phyloP scores from a whole-genome alignment of 176 grass and related monocot species.

The Puccinellia tenuiflora region DNA sequence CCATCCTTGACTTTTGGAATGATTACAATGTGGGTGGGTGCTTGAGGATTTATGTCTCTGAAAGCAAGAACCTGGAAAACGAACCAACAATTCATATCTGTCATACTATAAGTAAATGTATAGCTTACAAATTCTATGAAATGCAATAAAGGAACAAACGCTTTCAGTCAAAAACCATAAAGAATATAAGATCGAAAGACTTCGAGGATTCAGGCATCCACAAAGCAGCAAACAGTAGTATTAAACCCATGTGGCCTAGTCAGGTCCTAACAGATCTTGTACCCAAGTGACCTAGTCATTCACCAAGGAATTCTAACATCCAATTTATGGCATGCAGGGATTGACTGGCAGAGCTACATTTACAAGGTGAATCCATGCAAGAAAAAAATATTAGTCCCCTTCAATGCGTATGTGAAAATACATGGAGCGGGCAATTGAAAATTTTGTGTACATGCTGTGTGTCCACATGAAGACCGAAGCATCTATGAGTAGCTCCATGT shows the following conservation, averaged over 20 bases:
- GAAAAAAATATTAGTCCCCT: neutral
- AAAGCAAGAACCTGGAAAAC: constrained; percentile 73
- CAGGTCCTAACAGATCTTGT: neutral
- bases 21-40: constrained; percentile 65
- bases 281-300: neutral
- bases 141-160: neutral
- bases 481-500: neutral
- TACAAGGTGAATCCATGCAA: neutral
- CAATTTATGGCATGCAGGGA: neutral
- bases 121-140: neutral
- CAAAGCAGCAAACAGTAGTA: neutral
- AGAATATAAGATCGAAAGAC: neutral
- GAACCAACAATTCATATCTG: neutral
- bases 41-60: constrained; percentile 89
- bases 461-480: neutral
- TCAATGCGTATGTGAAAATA: neutral
- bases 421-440: neutral
- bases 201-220: neutral
- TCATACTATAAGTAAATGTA: neutral
- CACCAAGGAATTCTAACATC: neutral
- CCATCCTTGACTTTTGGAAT: constrained; percentile 94
- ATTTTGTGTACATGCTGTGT: neutral
- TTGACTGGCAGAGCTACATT: neutral
- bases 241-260: neutral
- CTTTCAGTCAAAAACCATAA: neutral